Percentiles rank a stretch among this genome's conserved stretches.
Evolutionary conservation across 2,329 filamentous ascomycete species (phyloP).

Genomic region (Neopestalotiopsis clavispora): DNA sequence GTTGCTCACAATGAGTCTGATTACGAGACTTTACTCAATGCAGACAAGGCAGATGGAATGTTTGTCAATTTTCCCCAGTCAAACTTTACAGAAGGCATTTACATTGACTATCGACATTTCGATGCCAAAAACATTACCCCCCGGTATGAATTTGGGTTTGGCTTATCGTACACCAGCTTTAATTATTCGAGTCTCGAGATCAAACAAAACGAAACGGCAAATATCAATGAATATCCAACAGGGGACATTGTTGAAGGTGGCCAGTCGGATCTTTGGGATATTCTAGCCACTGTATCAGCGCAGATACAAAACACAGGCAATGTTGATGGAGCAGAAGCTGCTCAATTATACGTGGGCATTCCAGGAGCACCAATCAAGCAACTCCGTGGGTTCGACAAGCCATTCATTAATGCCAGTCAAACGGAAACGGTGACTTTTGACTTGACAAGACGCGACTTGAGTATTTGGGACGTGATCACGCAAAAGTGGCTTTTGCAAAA

Average conservation of each 20-base stretch:
- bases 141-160: conserved; percentile 61
- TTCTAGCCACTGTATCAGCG: conserved; percentile 43
- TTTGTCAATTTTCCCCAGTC: conserved; percentile 57
- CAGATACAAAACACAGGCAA: conserved; percentile 48
- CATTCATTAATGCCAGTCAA: conserved; percentile 50
- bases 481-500: conserved; percentile 64
- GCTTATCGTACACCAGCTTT: conserved; percentile 61
- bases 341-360: conserved; percentile 54
- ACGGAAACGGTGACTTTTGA: conserved; percentile 52
- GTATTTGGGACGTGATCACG: conserved; percentile 65
- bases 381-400: conserved; percentile 71
- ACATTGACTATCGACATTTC: conserved; percentile 61
- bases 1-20: conserved; percentile 61
- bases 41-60: conserved; percentile 49
- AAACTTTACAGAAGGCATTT: conserved; percentile 56
- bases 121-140: conserved; percentile 52
- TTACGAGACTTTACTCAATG: conserved; percentile 52
- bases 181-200: conserved; percentile 49
- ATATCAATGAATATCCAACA: conserved; percentile 41
- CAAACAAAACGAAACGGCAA: conserved; percentile 29
- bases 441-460: conserved; percentile 67
- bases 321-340: conserved; percentile 50
- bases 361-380: conserved; percentile 57
- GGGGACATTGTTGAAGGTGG: conserved; percentile 49
- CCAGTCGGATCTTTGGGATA: conserved; percentile 52